Conservation (phyloP, 1,284 basidiomycete species). For the Agroathelia rolfsii region DNA sequence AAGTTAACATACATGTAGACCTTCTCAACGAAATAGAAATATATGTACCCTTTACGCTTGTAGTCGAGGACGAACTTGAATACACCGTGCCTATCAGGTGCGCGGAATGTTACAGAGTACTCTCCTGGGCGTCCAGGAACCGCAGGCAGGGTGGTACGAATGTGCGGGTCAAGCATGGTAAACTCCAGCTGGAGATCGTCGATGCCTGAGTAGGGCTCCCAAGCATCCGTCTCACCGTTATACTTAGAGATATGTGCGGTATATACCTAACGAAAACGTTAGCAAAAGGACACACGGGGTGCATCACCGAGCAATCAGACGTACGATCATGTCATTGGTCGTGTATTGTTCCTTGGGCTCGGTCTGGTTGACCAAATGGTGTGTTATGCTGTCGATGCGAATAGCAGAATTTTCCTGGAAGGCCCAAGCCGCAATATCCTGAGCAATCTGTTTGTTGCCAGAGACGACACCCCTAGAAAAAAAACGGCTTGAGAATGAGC, state of each 20-base stretch:
- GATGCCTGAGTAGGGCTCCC: slow-evolving; percentile 64
- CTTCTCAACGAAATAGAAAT: slow-evolving; percentile 1
- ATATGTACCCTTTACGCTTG: slow-evolving; percentile 73
- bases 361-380: slow-evolving; percentile 60
- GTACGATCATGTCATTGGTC: slow-evolving; percentile 78
- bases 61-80: slow-evolving; percentile 92
- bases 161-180: slow-evolving; percentile 94
- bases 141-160: slow-evolving; percentile 64
- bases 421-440: slow-evolving; percentile 78
- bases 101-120: slow-evolving; percentile 74
- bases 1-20: slow-evolving; percentile 2
- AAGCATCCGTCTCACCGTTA: slow-evolving; percentile 42
- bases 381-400: slow-evolving; percentile 67
- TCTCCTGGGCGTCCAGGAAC: slow-evolving; percentile 46
- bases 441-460: slow-evolving; percentile 67
- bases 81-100: slow-evolving; percentile 93
- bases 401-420: slow-evolving; percentile 85
- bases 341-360: slow-evolving; percentile 65
- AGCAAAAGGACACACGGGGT: slow-evolving; percentile 7
- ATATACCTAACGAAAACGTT: slow-evolving; percentile 46
- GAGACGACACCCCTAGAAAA: slow-evolving; percentile 43
- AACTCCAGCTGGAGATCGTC: slow-evolving; percentile 88
- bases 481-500: slow-evolving; percentile 7
- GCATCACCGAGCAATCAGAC: too few relatives aligned
- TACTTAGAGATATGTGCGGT: slow-evolving; percentile 62